A percentile compares a stretch with the other conserved stretches of the same genome.
Evolutionary conservation across 805 yeast genomes (phyloP).

Genomic region (Blastobotrys americana): DNA sequence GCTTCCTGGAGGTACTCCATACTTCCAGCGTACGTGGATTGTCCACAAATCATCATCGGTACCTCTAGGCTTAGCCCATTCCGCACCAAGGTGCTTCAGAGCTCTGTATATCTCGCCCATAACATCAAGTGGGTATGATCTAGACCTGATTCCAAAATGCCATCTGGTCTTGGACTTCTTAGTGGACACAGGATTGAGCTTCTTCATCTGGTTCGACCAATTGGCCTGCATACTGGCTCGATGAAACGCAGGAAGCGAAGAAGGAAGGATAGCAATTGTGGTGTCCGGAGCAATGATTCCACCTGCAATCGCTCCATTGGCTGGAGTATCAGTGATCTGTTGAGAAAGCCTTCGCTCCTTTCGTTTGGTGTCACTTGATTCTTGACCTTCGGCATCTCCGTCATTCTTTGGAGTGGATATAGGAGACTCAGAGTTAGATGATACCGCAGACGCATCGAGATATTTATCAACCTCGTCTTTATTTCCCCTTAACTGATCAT

Average conservation of each 20-base stretch:
- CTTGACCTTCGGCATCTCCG: constrained; percentile 3
- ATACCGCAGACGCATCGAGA: constrained; percentile 7
- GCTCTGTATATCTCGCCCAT: constrained; percentile 98
- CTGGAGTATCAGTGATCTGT: constrained; percentile 35
- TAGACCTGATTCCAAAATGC: constrained; percentile 96
- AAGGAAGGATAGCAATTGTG: constrained; percentile 86
- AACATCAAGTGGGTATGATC: constrained; percentile 94
- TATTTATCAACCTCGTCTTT: constrained; percentile 20
- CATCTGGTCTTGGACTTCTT: constrained; percentile 92
- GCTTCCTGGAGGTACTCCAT: constrained; percentile 26
- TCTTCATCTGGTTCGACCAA: constrained; percentile 38
- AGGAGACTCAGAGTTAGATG: constrained; percentile 1
- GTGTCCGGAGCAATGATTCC: constrained; percentile 48
- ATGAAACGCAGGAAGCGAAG: constrained; percentile 90
- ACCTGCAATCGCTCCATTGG: constrained; percentile 24
- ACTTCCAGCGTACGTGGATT: constrained; percentile 89
- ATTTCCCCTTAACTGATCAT: constrained; percentile 41
- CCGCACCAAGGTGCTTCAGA: constrained; percentile 86
- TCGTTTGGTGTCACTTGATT: background rate
- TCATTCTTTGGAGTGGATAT: background rate
- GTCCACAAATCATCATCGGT: constrained; percentile 95
- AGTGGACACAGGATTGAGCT: constrained; percentile 41
- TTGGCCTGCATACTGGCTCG: constrained; percentile 78
- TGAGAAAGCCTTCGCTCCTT: background rate
- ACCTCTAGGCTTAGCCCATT: constrained; percentile 76